phyloP scores from a whole-genome alignment of 1,284 basidiomycete genomes.

The Ustilago xerochloae region DNA sequence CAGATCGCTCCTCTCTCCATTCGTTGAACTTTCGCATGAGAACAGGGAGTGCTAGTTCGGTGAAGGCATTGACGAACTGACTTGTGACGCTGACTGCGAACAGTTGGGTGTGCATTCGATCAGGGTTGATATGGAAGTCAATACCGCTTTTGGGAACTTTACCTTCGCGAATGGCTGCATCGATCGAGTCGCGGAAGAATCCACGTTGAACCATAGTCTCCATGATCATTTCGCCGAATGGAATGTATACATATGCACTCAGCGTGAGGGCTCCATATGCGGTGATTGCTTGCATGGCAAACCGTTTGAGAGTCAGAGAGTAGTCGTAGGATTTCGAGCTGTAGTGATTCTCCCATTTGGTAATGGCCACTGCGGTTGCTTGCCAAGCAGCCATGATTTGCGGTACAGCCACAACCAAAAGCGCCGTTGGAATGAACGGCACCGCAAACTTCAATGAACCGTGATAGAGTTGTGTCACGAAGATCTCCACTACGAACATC shows the following conservation, averaged over 20 bases:
- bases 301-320: conserved; percentile 90
- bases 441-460: conserved; percentile 81
- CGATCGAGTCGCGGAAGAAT: conserved; percentile 54
- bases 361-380: conserved; percentile 77
- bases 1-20: conserved; percentile 32
- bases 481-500: conserved; percentile 69
- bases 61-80: conserved; percentile 83
- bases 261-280: conserved; percentile 75
- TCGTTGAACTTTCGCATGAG: conserved; percentile 69
- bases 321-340: conserved; percentile 81
- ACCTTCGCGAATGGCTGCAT: conserved; percentile 52
- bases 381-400: conserved; percentile 84
- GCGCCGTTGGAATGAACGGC: conserved; percentile 83
- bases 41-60: conserved; percentile 82
- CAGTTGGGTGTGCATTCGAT: conserved; percentile 86
- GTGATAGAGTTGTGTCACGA: conserved; percentile 72
- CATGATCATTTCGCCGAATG: conserved; percentile 66
- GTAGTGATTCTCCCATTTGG: conserved; percentile 79
- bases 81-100: conserved; percentile 95
- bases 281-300: conserved; percentile 86
- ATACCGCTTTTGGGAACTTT: conserved; percentile 39
- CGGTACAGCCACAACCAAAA: conserved; percentile 86
- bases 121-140: conserved; percentile 71
- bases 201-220: conserved; percentile 58
- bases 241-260: conserved; percentile 67